Base-by-base conservation (phyloP, 2,329 filamentous ascomycete species). In the Ilyonectria mors-panacis region DNA sequence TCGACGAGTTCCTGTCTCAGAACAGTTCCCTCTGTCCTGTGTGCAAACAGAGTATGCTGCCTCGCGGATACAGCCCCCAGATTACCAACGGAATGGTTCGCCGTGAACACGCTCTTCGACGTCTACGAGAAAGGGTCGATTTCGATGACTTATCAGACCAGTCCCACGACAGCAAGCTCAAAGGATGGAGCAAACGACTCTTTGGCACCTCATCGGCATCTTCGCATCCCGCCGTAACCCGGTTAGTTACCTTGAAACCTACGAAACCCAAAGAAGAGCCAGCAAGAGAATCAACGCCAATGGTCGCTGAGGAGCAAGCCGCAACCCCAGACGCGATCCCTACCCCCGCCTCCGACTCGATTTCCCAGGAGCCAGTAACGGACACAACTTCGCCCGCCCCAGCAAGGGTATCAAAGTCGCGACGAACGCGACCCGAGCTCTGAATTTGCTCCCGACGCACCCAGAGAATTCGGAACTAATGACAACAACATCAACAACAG, bases 21-120 rank as follows among this genome's bases (percentile, higher is more conserved):
- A 92, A 92, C 77, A 97, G 93, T 77, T 97, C 93, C 19, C 85
- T 98, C 2, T 99, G 96, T 76, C 95, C 96, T 1, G 85, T 97
- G 73, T 99, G 96, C 85, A 98, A 97, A 79, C 89, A 91, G 67
- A 93, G 89, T 56, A 93, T 95, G 75, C 82, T 98, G 1, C 94
- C 95, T 7, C 75, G 78, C 73, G 83, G 93, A 0, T 89, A 89
- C 74, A 91, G 89, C 63, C 91, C 92, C 0, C 85, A 86, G 19
- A 90, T 97, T 47, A 97, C 94, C 6, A 96, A 97, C 73, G 87
- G 88, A 17, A 97, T 97, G 92, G 94, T 97, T 6, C 90, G 93
- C 21, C 88, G 93, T 44, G 94, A 97, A 80, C 87, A 92, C 17
- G 88, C 92, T 26, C 83, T 94, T 13, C 84, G 92, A 30, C 85